Conservation (phyloP, 768 basidiomycete genomes). For the Pholiota conissans region DNA sequence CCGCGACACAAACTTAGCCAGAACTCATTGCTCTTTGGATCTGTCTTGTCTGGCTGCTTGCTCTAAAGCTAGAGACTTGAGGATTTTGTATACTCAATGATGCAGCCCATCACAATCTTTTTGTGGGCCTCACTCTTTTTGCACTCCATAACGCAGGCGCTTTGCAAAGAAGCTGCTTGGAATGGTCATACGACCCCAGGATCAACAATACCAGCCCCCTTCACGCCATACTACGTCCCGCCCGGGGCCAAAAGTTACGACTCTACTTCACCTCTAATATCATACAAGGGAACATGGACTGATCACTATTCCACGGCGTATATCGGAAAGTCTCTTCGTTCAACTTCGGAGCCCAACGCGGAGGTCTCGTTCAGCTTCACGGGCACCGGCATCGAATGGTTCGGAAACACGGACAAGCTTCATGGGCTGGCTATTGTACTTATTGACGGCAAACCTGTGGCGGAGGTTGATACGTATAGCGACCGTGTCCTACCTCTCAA, state of each 20-base stretch:
- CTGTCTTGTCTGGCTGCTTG: neutral
- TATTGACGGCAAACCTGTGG: constrained; percentile 52
- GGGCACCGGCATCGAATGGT: constrained; percentile 82
- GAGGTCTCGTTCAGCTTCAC: constrained; percentile 57
- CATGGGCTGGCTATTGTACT: constrained; percentile 60
- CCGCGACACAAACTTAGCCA: neutral
- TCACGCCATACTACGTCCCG: constrained; percentile 75
- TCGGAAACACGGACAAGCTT: constrained; percentile 54
- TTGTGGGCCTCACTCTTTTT: neutral
- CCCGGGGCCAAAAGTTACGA: constrained; percentile 71
- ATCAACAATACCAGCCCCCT: constrained; percentile 43
- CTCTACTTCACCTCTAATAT: constrained; percentile 66
- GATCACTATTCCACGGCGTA: constrained; percentile 53
- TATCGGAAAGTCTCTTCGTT: constrained; percentile 48
- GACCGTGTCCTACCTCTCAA: constrained; percentile 28
- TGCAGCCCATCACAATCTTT: neutral
- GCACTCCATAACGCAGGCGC: neutral
- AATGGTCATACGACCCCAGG: constrained; percentile 61
- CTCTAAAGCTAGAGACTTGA: neutral
- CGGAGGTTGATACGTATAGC: constrained; percentile 48
- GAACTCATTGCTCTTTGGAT: neutral
- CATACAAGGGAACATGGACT: constrained; percentile 61
- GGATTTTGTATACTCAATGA: neutral
- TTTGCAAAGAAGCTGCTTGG: constrained; percentile 54
- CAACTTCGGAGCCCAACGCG: constrained; percentile 50